phyloP scores from a whole-genome alignment of 768 basidiomycete species.

The Dioszegia crocea region DNA sequence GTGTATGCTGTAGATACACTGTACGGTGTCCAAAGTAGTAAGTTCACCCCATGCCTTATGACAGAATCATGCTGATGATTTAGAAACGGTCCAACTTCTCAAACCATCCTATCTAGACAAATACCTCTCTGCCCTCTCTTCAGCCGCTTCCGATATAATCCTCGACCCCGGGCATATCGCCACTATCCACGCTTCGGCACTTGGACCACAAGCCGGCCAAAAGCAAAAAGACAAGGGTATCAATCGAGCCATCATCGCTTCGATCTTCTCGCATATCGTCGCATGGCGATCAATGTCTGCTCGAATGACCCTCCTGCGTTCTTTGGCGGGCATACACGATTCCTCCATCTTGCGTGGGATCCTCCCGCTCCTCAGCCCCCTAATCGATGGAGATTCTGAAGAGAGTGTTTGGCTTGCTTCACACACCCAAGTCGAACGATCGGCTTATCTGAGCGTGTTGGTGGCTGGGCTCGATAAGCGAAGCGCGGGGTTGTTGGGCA shows the following conservation, averaged over 20 bases:
- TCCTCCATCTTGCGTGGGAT: conserved; percentile 58
- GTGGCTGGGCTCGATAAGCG: conserved; percentile 14
- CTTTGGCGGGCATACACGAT: conserved; percentile 56
- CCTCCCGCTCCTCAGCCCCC: conserved; percentile 57
- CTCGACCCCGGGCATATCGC: conserved; percentile 51
- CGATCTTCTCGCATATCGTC: conserved; percentile 71
- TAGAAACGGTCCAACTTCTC: conserved; percentile 32
- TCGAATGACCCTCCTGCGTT: conserved; percentile 58
- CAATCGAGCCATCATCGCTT: conserved; percentile 62
- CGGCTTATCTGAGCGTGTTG: conserved; percentile 20
- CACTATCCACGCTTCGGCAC: conserved; percentile 59
- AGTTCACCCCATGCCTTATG: conserved; percentile 9
- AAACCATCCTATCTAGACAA: conserved; percentile 33
- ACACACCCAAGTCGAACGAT: conserved; percentile 5
- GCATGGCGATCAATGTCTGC: conserved; percentile 56
- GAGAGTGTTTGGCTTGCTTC: conserved; percentile 19
- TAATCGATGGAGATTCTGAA: conserved; percentile 14
- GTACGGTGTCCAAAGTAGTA: conserved; percentile 44
- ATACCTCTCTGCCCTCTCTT: conserved; percentile 78
- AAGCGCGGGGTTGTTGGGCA: conserved; percentile 14
- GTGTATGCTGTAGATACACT: conserved; percentile 48
- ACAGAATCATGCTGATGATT: background rate
- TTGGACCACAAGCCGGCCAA: conserved; percentile 50
- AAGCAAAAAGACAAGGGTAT: conserved; percentile 5
- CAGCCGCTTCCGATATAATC: conserved; percentile 63